Base-by-base conservation (phyloP, 139 green algal species). In the Deuterostichococcus epilithicus region DNA sequence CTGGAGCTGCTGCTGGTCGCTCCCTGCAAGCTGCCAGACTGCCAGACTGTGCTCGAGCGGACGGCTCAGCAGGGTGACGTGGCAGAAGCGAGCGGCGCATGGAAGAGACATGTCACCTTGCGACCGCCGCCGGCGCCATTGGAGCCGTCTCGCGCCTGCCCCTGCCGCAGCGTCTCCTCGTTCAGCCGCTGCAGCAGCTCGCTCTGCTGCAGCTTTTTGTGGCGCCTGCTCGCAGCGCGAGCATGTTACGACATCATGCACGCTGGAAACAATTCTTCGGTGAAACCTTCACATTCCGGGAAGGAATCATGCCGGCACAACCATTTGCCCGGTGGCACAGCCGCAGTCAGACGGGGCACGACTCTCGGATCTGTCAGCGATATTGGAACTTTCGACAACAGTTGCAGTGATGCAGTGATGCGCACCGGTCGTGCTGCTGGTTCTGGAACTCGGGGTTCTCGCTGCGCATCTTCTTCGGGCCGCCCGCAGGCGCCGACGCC, bases 121-220 rank as follows among this genome's bases (percentile, higher is more conserved):
- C 83, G 78, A 26, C 68, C 81, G 26, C 63, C 66, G 42, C 67
- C 37, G 25, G 30, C 73, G 10, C 45, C 67, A n/a, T 44, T 42
- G 33, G 71, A 75, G 36, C 72, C 47, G 81, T 80, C 52, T n/a
- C 80, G 37, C 80, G 74, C 73, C 75, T 80, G 28, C 85, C 52
- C 76, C 60, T 87, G 70, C 25, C 77, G 69, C 0, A 96, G 77
- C 1, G 93, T 97, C 42, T 94, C 88, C 80, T 95, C 86, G 80
- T 97, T 97, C 75, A 94, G 92, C 18, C 83, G 84, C 63, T 87
- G 81, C 59, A 95, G 74, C 47, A 97, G 83, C 44, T 91, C 90
- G 66, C 95, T 91, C 86, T 97, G 93, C 79, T 90, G 90, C 86
- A 90, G 84, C 77, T 77, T 76, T 71, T 89, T 83, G 59, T 83